phyloP scores from a whole-genome alignment of 2,329 filamentous ascomycete species.

The Sporothrix protearum region DNA sequence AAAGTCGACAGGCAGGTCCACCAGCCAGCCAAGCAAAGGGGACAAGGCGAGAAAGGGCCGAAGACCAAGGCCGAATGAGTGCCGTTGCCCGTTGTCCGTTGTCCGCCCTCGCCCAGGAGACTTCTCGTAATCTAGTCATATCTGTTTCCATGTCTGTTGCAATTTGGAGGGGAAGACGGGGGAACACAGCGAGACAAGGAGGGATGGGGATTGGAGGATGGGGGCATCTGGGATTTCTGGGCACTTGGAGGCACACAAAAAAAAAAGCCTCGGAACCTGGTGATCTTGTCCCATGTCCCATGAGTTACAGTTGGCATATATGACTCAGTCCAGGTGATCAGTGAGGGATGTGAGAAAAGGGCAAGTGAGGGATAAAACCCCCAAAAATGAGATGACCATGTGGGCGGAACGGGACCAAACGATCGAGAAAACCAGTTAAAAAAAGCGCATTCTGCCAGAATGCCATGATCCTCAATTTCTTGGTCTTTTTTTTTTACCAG shows the following conservation, averaged over 20 bases:
- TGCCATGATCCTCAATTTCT: slow-evolving; percentile 14
- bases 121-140: slow-evolving; percentile 12
- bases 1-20: not conserved
- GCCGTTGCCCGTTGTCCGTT: not conserved
- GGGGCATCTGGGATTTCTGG: not conserved
- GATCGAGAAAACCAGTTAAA: not conserved
- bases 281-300: slow-evolving; percentile 8
- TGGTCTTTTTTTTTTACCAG: not conserved
- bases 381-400: not conserved
- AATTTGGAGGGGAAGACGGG: not conserved
- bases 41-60: not conserved
- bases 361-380: not conserved
- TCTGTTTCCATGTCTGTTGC: slow-evolving; percentile 18
- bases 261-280: not conserved
- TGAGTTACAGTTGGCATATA: not conserved
- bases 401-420: slow-evolving; percentile 8
- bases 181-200: not conserved
- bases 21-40: not conserved
- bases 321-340: slow-evolving; percentile 16
- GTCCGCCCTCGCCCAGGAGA: not conserved
- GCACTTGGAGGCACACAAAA: not conserved
- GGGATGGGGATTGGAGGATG: not conserved
- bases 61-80: not conserved
- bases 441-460: slow-evolving; percentile 17
- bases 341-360: not conserved